Conservation (phyloP, 345 rosid genomes). For the Excoecaria agallocha region DNA sequence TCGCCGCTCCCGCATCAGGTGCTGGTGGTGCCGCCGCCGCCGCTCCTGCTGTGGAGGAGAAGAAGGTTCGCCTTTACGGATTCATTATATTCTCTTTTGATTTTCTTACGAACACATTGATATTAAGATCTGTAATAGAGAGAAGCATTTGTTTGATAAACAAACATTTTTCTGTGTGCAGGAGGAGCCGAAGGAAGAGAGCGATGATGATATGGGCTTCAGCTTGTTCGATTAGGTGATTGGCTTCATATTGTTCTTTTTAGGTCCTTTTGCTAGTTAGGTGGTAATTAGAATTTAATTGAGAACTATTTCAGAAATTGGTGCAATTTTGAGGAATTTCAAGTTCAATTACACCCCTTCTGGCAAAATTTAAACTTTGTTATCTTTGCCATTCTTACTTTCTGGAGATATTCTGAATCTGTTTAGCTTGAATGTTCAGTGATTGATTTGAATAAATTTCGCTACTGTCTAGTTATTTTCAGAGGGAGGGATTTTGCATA, state of each 20-base stretch:
- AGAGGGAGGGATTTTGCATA: neutral
- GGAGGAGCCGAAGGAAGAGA: slow-evolving; percentile 32
- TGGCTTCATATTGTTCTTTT: neutral
- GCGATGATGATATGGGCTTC: slow-evolving; percentile 35
- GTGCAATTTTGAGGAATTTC: neutral
- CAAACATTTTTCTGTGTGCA: neutral
- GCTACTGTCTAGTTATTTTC: neutral
- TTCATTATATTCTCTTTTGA: neutral
- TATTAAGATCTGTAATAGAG: too few species aligned
- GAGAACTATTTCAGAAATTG: neutral
- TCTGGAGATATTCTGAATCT: neutral
- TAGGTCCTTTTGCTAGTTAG: neutral
- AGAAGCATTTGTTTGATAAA: neutral
- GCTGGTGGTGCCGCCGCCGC: slow-evolving; percentile 33
- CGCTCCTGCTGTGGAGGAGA: slow-evolving; percentile 42
- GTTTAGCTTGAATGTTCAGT: neutral
- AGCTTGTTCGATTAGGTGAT: slow-evolving; percentile 26
- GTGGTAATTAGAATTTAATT: neutral
- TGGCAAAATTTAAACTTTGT: neutral
- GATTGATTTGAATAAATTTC: neutral
- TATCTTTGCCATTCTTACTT: neutral
- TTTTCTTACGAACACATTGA: too few species aligned
- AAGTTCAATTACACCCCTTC: neutral
- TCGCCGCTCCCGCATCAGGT: slow-evolving; percentile 28
- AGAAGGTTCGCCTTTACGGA: slow-evolving; percentile 24